A percentile compares a stretch with the other conserved stretches of the same genome.
phyloP scores from a whole-genome alignment of 106 monocot genomes.

The Allium sativum region DNA sequence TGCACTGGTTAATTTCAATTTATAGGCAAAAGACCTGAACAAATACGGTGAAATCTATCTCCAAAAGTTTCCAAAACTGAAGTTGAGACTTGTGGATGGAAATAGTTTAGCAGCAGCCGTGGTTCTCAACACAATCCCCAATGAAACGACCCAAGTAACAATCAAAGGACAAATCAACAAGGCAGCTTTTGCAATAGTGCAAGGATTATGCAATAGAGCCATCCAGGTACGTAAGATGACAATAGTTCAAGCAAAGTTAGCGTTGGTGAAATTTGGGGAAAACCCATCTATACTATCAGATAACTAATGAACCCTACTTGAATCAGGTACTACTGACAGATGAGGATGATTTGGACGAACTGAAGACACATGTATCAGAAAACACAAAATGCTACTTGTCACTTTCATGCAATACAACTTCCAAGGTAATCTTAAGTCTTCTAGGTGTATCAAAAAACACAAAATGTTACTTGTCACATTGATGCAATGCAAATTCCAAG shows the following conservation, averaged over 20 bases:
- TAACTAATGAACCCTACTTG: background rate
- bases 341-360: constrained; percentile 45
- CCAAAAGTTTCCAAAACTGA: constrained; percentile 64
- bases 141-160: constrained; percentile 40
- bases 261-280: background rate
- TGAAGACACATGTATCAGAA: constrained; percentile 37
- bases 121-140: constrained; percentile 53
- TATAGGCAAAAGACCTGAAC: constrained; percentile 56
- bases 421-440: constrained; percentile 27
- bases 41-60: constrained; percentile 47
- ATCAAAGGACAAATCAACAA: constrained; percentile 47
- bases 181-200: constrained; percentile 27
- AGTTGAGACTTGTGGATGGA: constrained; percentile 65
- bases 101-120: constrained; percentile 71
- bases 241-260: background rate
- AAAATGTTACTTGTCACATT: constrained; percentile 23
- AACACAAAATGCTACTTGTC: constrained; percentile 13
- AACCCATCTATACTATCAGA: background rate
- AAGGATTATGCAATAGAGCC: constrained; percentile 37
- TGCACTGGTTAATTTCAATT: background rate
- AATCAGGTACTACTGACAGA: constrained; percentile 41
- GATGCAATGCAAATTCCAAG: constrained; percentile 26
- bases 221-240: constrained; percentile 54
- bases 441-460: constrained; percentile 14
- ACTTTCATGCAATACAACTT: constrained; percentile 25